A percentile compares a stretch with the other conserved stretches of the same genome.
These are phyloP conservation scores for Plasmopara muralis DNA, from an alignment of 352 stramenopile species.

Conservation along the genomic window DNA sequence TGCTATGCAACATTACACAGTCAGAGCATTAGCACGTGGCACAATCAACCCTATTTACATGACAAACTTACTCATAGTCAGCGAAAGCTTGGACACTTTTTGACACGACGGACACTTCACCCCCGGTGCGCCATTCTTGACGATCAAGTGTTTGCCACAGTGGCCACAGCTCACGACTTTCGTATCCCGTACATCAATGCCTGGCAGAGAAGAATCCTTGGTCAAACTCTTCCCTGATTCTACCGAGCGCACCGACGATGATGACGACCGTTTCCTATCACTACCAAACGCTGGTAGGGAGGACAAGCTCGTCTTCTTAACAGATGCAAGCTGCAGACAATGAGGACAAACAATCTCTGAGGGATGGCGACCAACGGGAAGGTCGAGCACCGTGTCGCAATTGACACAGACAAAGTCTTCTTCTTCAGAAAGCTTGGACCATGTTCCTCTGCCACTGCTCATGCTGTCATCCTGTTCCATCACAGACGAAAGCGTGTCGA, in stretches of 20 bases:
- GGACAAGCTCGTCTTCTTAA: constrained; percentile 32
- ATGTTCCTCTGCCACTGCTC: constrained; percentile 2
- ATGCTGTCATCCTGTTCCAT: constrained; percentile 15
- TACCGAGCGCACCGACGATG: constrained; percentile 24
- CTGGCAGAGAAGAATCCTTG: constrained; percentile 28
- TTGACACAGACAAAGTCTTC: constrained; percentile 49
- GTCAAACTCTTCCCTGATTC: constrained; percentile 29
- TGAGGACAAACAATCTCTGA: constrained; percentile 63
- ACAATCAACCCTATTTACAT: background rate
- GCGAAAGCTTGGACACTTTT: constrained; percentile 75
- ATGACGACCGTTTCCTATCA: constrained; percentile 22
- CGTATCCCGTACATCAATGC: constrained; percentile 64
- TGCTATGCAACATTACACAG: constrained; percentile 26
- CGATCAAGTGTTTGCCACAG: constrained; percentile 78
- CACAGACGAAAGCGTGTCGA: constrained; percentile 27
- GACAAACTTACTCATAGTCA: constrained; percentile 64
- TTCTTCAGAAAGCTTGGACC: constrained; percentile 2
- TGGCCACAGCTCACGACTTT: constrained; percentile 83
- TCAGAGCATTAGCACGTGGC: constrained; percentile 15
- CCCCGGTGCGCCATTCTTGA: constrained; percentile 65
- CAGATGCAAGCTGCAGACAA: constrained; percentile 48
- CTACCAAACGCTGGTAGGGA: constrained; percentile 23
- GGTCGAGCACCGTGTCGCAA: constrained; percentile 42
- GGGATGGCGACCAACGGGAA: constrained; percentile 35
- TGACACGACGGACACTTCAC: constrained; percentile 81